Percentiles rank a stretch among this genome's conserved stretches.
phyloP scores from a whole-genome alignment of 2,329 filamentous ascomycete species.

The Trichoderma semiorbis region DNA sequence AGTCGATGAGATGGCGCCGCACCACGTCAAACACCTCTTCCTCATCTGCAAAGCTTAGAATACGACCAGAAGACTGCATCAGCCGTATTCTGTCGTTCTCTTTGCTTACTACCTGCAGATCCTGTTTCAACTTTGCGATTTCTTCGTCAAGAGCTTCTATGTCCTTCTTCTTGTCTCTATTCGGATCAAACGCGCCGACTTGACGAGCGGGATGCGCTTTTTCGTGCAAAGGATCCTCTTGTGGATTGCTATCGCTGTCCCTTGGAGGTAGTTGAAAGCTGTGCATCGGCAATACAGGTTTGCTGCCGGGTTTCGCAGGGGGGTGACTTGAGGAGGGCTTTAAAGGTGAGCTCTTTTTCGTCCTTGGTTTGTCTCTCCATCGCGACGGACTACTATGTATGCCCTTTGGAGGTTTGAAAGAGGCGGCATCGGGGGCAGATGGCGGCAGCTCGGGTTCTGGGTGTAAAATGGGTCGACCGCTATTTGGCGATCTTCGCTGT shows the following conservation, averaged over 20 bases:
- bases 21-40: slow-evolving; percentile 41
- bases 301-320: neutral
- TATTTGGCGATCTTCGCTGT: slow-evolving; percentile 29
- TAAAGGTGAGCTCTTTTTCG: slow-evolving; percentile 47
- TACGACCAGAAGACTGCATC: slow-evolving; percentile 39
- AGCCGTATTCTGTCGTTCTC: slow-evolving; percentile 55
- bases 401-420: slow-evolving; percentile 54
- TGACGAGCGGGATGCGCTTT: slow-evolving; percentile 40
- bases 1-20: slow-evolving; percentile 37
- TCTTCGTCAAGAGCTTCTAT: slow-evolving; percentile 54
- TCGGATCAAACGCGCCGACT: slow-evolving; percentile 39
- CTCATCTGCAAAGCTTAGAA: slow-evolving; percentile 33
- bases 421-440: slow-evolving; percentile 50
- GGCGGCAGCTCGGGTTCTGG: slow-evolving; percentile 64
- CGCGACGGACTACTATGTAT: slow-evolving; percentile 59
- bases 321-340: slow-evolving; percentile 40
- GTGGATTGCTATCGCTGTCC: neutral
- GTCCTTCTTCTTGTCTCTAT: slow-evolving; percentile 48
- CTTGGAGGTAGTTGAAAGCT: neutral
- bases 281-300: slow-evolving; percentile 5
- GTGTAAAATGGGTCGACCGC: slow-evolving; percentile 29
- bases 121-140: slow-evolving; percentile 53
- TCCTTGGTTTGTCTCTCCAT: slow-evolving; percentile 35
- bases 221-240: slow-evolving; percentile 13
- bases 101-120: slow-evolving; percentile 54